Evolutionary conservation across 305 asterid species (phyloP), one percentile per base, ranked within the genome.

Genomic region (Fraxinus sp.): DNA sequence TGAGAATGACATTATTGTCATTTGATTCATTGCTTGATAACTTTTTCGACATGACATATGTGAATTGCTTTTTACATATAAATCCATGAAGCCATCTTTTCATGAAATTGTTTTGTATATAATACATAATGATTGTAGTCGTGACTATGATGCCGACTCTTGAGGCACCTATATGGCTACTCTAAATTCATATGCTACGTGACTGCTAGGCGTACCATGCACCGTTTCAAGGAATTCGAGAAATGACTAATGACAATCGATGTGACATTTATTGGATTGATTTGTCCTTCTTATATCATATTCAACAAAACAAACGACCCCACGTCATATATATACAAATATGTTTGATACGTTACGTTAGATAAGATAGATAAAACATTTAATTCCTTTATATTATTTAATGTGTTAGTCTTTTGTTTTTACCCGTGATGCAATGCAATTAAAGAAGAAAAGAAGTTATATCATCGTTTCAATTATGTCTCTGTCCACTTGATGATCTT

Each of bases 141-240:
- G 73, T 66, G 73, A 66, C 73, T 66, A 66, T 26, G 73, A 66
- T 66, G 72, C 72, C 33, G 16, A 64, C 72, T 64, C 30, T 24
- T 64, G 33, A 8, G 7, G 16, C 73, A 24, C 35, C 73, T 26
- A 10, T 66, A 66, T 22, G 73, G 35, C 73, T 26, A 39, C 49
- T 39, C 49, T 39, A 39, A 9, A 39, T 9, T 39, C 49, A 39
- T 9, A 39, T 39, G 49, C 13, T 39, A 66, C 2, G 3, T n/a
- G n/a, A n/a, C n/a, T 22, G 36, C 36, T 24, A 9, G 16, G 16
- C n/a, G 18, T 9, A 22, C 30, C 36, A 26, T 66, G 73, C 73
- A 26, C 73, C 36, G 16, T 26, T 66, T n/a, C 28, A 0, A 16
- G 73, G 35, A 26, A 24, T 66, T 66, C 35, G 4, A 66, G 73